Conservation (phyloP, 2,329 filamentous ascomycete species). For the Diplodia scrobiculata region DNA sequence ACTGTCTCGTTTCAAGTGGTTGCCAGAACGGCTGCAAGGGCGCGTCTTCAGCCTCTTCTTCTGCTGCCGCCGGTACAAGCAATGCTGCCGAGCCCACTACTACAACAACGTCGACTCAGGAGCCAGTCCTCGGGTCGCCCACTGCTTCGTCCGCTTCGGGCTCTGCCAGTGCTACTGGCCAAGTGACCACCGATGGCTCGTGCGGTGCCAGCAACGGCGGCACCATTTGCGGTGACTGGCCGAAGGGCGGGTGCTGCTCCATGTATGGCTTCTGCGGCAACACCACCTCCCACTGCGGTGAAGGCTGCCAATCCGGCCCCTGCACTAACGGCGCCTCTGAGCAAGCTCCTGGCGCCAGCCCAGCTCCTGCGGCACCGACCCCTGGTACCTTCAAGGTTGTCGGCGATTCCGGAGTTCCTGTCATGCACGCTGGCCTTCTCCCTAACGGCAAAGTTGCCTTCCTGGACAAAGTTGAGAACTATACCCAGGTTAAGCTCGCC, state of each 20-base stretch:
- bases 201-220: slow-evolving; percentile 56
- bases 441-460: slow-evolving; percentile 62
- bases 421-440: slow-evolving; percentile 64
- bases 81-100: not conserved
- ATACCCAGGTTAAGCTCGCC: slow-evolving; percentile 57
- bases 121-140: slow-evolving; percentile 45
- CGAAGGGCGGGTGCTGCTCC: slow-evolving; percentile 57
- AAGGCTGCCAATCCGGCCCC: slow-evolving; percentile 59
- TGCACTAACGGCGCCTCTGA: slow-evolving; percentile 49
- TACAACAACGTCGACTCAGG: slow-evolving; percentile 28
- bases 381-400: slow-evolving; percentile 54
- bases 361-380: slow-evolving; percentile 51
- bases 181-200: slow-evolving; percentile 55
- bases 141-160: slow-evolving; percentile 32
- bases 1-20: slow-evolving; percentile 44
- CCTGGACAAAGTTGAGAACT: slow-evolving; percentile 66
- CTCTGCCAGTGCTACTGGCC: slow-evolving; percentile 32
- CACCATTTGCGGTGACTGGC: slow-evolving; percentile 57
- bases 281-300: slow-evolving; percentile 56
- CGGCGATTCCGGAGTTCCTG: slow-evolving; percentile 62
- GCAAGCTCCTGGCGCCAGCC: slow-evolving; percentile 48
- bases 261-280: slow-evolving; percentile 61
- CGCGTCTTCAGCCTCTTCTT: slow-evolving; percentile 29
- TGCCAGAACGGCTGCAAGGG: slow-evolving; percentile 48
- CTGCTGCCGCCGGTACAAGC: slow-evolving; percentile 32